Conservation (phyloP, 306 rosid genomes). For the Vicia villosa region DNA sequence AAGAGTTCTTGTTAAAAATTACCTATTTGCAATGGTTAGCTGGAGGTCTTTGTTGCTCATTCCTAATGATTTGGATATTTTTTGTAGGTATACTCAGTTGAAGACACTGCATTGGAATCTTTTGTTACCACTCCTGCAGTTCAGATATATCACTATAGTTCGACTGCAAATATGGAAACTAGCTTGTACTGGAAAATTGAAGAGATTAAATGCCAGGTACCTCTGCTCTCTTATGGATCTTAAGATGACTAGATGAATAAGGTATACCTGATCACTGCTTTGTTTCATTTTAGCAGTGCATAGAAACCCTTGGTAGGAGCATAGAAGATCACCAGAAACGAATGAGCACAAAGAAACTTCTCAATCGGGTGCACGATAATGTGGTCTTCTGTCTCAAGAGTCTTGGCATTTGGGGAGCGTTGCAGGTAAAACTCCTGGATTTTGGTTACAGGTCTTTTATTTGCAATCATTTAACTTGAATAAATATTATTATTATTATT, state of each 20-base stretch:
- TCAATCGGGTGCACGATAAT: constrained; percentile 75
- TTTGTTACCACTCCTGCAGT: constrained; percentile 67
- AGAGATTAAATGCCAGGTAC: constrained; percentile 70
- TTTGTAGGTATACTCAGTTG: constrained; percentile 77
- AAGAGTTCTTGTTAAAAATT: constrained; percentile 29
- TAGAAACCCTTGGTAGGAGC: constrained; percentile 50
- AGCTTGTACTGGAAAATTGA: constrained; percentile 49
- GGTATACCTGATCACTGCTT: constrained; percentile 30
- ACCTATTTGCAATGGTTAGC: constrained; percentile 21
- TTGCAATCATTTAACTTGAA: constrained; percentile 21
- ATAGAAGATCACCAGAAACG: constrained; percentile 54
- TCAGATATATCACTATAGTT: constrained; percentile 51
- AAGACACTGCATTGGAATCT: constrained; percentile 55
- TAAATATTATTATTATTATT: neutral
- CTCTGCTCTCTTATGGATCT: constrained; percentile 36
- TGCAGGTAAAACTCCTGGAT: constrained; percentile 59
- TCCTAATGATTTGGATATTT: constrained; percentile 17
- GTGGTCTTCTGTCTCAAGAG: constrained; percentile 61
- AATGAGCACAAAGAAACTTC: constrained; percentile 59
- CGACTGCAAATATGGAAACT: constrained; percentile 41
- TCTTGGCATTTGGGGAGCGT: constrained; percentile 91
- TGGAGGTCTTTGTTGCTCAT: constrained; percentile 11
- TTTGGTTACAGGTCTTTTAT: constrained; percentile 28
- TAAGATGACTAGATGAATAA: constrained; percentile 32
- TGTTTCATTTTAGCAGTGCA: constrained; percentile 59